These are phyloP conservation scores for Theileria luwenshuni DNA, from an alignment of 169 alveolate species.

Conservation along the genomic window DNA sequence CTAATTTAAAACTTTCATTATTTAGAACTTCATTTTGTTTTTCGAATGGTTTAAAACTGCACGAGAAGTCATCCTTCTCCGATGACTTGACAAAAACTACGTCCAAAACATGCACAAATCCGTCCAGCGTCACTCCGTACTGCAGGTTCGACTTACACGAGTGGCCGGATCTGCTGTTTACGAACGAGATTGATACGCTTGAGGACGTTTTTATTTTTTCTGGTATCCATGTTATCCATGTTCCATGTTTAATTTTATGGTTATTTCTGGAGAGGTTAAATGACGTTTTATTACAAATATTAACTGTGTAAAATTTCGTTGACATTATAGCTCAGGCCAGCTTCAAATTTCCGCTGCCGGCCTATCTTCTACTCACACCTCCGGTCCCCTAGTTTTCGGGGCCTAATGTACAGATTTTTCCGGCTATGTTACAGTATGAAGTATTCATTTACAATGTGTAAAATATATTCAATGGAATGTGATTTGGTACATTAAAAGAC, in stretches of 20 bases:
- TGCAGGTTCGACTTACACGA: constrained; percentile 29
- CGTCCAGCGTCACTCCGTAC: constrained; percentile 46
- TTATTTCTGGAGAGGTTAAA: constrained; percentile 41
- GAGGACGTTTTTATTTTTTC: constrained; percentile 40
- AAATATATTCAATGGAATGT: no score
- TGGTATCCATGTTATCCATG: constrained; percentile 67
- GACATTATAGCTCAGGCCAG: constrained; percentile 17
- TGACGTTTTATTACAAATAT: constrained; percentile 51
- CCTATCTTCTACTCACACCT: background rate
- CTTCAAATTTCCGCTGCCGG: no score
- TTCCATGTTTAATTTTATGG: constrained; percentile 50
- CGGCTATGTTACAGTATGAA: background rate
- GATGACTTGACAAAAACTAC: constrained; percentile 16
- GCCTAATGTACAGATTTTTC: background rate
- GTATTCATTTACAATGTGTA: constrained; percentile 6
- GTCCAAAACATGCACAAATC: constrained; percentile 28
- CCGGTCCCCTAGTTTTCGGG: background rate
- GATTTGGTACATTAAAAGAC: no score
- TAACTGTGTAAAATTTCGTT: constrained; percentile 22
- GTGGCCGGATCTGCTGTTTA: constrained; percentile 37
- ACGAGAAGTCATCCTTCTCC: constrained; percentile 7
- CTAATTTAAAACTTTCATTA: constrained; percentile 1
- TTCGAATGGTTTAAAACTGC: constrained; percentile 1
- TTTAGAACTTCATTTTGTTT: constrained; percentile 11
- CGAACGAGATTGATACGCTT: constrained; percentile 33